Evolutionary conservation across 805 yeast species (phyloP).

Genomic region (Isabelozyma heimii): DNA sequence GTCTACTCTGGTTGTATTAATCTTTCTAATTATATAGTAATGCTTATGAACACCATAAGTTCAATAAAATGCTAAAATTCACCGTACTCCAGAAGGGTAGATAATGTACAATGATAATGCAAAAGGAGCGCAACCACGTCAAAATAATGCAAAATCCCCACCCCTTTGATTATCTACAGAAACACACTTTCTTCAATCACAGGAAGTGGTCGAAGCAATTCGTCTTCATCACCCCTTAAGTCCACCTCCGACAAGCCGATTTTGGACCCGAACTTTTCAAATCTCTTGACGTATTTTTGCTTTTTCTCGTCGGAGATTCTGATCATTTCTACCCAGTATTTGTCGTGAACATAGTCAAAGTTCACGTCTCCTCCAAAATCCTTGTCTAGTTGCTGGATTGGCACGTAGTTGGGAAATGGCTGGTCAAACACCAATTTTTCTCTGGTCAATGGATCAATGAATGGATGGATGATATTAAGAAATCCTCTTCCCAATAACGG

Average conservation of each 20-base stretch:
- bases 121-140: too few species aligned
- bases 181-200: neutral
- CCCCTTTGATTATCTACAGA: too few species aligned
- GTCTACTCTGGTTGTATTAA: neutral
- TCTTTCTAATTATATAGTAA: neutral
- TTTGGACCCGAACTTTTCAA: conserved; percentile 63
- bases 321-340: conserved; percentile 74
- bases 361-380: conserved; percentile 84
- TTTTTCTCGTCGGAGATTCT: conserved; percentile 60
- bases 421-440: conserved; percentile 91
- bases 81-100: neutral
- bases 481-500: conserved; percentile 95
- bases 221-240: conserved; percentile 49
- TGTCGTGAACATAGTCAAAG: conserved; percentile 76
- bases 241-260: conserved; percentile 81
- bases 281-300: conserved; percentile 64
- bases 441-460: conserved; percentile 92
- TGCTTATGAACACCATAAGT: neutral
- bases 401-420: conserved; percentile 82
- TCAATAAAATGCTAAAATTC: too few species aligned
- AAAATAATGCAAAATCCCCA: too few species aligned
- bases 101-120: neutral
- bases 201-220: conserved; percentile 22
- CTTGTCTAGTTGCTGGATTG: conserved; percentile 74
- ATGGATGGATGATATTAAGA: conserved; percentile 86